Evolutionary conservation across 768 basidiomycete genomes (phyloP).

Genomic region (Naganishia vishniacii): DNA sequence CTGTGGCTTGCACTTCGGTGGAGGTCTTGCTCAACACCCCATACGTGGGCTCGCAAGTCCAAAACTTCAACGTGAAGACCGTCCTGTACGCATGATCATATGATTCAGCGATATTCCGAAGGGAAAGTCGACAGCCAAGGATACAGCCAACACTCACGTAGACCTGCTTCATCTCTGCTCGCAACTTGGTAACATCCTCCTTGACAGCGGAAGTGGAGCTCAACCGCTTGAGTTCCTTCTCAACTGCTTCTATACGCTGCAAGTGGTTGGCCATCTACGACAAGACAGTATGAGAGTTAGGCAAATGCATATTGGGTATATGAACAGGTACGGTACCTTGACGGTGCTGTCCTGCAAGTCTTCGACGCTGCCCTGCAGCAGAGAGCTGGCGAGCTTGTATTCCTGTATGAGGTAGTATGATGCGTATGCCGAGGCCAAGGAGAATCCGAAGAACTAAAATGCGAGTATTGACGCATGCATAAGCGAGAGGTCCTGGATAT

Average conservation of each 20-base stretch:
- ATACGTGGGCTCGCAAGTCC: constrained; percentile 47
- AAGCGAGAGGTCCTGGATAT: neutral
- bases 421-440: constrained; percentile 75
- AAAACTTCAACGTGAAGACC: constrained; percentile 47
- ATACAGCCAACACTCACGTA: constrained; percentile 51
- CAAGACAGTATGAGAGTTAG: neutral
- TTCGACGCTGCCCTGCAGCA: constrained; percentile 78
- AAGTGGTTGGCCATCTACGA: constrained; percentile 45
- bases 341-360: constrained; percentile 77
- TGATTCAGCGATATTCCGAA: neutral
- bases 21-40: constrained; percentile 49
- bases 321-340: constrained; percentile 55
- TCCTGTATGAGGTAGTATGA: constrained; percentile 85
- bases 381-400: constrained; percentile 80
- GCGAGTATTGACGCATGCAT: neutral
- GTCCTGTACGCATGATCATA: constrained; percentile 34
- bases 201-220: constrained; percentile 63
- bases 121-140: neutral
- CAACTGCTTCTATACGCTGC: constrained; percentile 61
- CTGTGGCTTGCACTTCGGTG: constrained; percentile 29
- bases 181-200: constrained; percentile 69
- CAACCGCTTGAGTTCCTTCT: constrained; percentile 78
- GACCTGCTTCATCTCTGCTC: constrained; percentile 78
- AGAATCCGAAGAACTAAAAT: constrained; percentile 69
- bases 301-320: neutral